Conservation (phyloP, 1,139 yeast species). For the Hyphopichia pseudoburtonii region DNA sequence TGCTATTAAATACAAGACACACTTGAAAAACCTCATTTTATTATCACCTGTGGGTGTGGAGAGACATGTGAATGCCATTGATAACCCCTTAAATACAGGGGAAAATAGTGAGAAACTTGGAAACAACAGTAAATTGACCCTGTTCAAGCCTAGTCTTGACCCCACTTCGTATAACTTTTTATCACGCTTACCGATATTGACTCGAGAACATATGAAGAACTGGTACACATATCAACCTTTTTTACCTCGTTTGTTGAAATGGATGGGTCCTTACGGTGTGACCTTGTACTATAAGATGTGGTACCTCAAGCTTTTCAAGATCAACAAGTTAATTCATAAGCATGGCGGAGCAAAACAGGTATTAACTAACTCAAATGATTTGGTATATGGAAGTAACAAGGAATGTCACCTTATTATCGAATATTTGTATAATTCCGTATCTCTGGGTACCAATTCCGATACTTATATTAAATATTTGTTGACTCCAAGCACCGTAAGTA, state of each 20-base stretch:
- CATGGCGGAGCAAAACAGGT: slow-evolving; percentile 32
- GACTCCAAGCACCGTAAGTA: slow-evolving; percentile 77
- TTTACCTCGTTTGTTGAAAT: slow-evolving; percentile 43
- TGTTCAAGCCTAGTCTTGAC: slow-evolving; percentile 34
- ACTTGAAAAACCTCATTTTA: slow-evolving; percentile 64
- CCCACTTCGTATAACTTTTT: slow-evolving; percentile 39
- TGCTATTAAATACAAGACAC: slow-evolving; percentile 47
- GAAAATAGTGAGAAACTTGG: slow-evolving; percentile 5
- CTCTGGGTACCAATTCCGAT: slow-evolving; percentile 63
- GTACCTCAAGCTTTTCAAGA: slow-evolving; percentile 44
- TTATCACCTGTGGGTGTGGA: slow-evolving; percentile 94
- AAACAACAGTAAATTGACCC: background rate
- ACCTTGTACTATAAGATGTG: slow-evolving; percentile 42
- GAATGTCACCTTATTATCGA: slow-evolving; percentile 51
- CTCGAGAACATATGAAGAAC: slow-evolving; percentile 23
- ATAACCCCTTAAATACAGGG: slow-evolving; percentile 33
- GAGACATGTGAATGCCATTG: slow-evolving; percentile 61
- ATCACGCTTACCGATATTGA: slow-evolving; percentile 46
- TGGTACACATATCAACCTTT: slow-evolving; percentile 47
- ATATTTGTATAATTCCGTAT: slow-evolving; percentile 61
- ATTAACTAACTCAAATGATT: slow-evolving; percentile 27
- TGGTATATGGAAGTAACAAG: slow-evolving; percentile 39
- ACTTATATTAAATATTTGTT: slow-evolving; percentile 61
- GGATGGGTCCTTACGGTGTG: slow-evolving; percentile 56
- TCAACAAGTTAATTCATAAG: slow-evolving; percentile 40